A percentile compares a stretch with the other conserved stretches of the same genome.
phyloP scores from a whole-genome alignment of 257 asterid genomes.

The Scutellaria galericulata region DNA sequence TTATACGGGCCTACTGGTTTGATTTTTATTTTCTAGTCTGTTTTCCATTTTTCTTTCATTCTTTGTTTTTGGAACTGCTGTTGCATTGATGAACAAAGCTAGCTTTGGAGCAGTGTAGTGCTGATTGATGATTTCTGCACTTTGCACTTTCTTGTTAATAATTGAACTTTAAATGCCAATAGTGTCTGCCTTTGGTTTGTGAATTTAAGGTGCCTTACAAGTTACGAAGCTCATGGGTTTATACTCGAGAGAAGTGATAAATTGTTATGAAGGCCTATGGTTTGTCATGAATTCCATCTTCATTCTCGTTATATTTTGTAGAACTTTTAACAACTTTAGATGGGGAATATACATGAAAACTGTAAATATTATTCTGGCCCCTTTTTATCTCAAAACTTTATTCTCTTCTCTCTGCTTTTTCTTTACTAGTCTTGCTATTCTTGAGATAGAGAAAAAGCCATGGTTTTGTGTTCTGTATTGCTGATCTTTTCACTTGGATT shows the following conservation, averaged over 20 bases:
- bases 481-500: conserved; percentile 35
- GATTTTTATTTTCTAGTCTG: not conserved
- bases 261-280: not conserved
- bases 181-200: no score
- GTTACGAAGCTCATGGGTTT: no score
- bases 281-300: conserved; percentile 4
- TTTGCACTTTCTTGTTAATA: no score
- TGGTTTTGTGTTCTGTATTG: not conserved
- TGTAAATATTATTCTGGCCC: not conserved
- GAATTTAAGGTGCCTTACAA: no score
- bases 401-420: not conserved
- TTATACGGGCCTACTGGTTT: not conserved
- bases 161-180: no score
- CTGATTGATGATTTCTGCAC: no score
- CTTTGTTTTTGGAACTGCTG: no score
- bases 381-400: not conserved
- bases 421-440: not conserved
- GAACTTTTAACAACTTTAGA: conserved; percentile 1
- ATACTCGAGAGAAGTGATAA: no score
- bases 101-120: no score
- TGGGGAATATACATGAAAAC: not conserved
- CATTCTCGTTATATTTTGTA: not conserved
- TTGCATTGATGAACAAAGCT: no score
- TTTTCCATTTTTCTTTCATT: no score
- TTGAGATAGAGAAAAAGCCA: not conserved